These are phyloP conservation scores for Areca catechu DNA, from an alignment of 176 grass and related monocot genomes.

Conservation along the genomic window DNA sequence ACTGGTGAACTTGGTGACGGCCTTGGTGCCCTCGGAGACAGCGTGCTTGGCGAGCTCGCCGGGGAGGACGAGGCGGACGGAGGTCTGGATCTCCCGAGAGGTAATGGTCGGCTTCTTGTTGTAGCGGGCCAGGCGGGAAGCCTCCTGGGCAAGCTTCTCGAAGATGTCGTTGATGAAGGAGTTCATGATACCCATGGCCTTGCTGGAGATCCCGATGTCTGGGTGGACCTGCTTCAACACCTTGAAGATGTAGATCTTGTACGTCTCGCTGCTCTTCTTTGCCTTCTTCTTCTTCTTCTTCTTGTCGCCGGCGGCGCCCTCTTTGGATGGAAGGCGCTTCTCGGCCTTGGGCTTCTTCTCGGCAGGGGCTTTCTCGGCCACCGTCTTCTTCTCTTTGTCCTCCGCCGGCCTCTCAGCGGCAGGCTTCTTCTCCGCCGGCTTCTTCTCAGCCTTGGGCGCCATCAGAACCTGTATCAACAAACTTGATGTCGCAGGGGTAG, in stretches of 20 bases:
- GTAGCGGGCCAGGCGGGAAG: conserved; percentile 44
- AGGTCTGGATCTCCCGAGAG: conserved; percentile 66
- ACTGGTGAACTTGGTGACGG: conserved; percentile 42
- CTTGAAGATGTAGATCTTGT: conserved; percentile 98
- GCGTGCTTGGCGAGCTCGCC: conserved; percentile 71
- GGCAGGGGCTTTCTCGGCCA: background rate
- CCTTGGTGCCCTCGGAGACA: conserved; percentile 64
- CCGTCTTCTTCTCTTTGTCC: conserved; percentile 5
- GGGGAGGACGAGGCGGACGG: conserved; percentile 48
- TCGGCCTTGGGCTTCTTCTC: conserved; percentile 2
- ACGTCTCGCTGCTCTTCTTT: conserved; percentile 37
- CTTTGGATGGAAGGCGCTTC: conserved; percentile 4
- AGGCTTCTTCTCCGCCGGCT: conserved; percentile 11
- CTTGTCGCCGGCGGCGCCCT: background rate
- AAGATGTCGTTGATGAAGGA: conserved; percentile 87
- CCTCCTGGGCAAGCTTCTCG: conserved; percentile 64
- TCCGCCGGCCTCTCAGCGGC: too few relatives aligned
- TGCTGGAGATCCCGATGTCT: conserved; percentile 84
- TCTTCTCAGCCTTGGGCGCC: conserved; percentile 5
- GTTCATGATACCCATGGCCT: conserved; percentile 97
- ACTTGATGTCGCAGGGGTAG: background rate
- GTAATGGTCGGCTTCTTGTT: conserved; percentile 82
- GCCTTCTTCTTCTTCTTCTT: conserved; percentile 15
- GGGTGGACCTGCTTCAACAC: conserved; percentile 86
- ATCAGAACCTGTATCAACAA: background rate